These are phyloP conservation scores for Venturia aucupariae DNA, from an alignment of 2,329 filamentous ascomycete species.

Conservation along the genomic window DNA sequence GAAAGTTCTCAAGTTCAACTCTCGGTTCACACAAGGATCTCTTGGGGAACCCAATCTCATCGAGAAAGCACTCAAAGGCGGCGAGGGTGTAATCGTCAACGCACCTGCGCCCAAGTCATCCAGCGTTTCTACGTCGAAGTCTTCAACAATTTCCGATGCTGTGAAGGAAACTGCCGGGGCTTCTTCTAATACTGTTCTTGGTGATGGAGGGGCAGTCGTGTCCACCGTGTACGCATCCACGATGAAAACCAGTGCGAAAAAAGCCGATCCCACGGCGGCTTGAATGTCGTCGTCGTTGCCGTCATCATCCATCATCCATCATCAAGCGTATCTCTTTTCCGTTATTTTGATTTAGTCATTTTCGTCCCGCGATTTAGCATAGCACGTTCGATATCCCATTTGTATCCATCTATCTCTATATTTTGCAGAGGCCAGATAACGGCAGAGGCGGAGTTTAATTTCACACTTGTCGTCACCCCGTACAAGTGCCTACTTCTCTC, in stretches of 20 bases:
- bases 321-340: no score
- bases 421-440: background rate
- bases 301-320: no score
- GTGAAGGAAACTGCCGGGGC: background rate
- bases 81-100: background rate
- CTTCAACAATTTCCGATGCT: background rate
- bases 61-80: background rate
- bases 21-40: conserved; percentile 44
- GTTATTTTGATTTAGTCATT: background rate
- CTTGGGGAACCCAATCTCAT: conserved; percentile 39
- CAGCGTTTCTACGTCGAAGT: background rate
- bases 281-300: background rate
- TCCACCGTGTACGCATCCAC: background rate
- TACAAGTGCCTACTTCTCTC: background rate
- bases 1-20: conserved; percentile 46
- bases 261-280: background rate
- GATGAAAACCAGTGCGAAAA: background rate
- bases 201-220: background rate
- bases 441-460: background rate
- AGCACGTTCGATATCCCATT: background rate
- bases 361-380: background rate
- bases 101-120: background rate
- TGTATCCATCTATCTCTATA: background rate
- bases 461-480: background rate
- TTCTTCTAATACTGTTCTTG: background rate